phyloP scores from a whole-genome alignment of 2,329 filamentous ascomycete species.

The Lecanicillium sp. region DNA sequence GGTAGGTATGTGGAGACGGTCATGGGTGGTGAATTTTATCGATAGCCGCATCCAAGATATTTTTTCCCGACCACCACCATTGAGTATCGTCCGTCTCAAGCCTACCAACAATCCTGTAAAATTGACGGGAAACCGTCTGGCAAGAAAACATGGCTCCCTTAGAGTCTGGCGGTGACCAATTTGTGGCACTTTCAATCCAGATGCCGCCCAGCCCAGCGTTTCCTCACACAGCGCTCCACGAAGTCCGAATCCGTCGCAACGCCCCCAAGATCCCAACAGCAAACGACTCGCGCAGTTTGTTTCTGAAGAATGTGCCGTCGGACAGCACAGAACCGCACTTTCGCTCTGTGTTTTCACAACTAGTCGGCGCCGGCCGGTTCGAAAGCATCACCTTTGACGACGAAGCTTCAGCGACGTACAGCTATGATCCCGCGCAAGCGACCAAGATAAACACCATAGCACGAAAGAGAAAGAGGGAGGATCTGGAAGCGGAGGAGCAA shows the following conservation, averaged over 20 bases:
- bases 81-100: background rate
- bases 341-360: constrained; percentile 62
- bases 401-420: constrained; percentile 35
- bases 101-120: background rate
- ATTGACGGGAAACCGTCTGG: background rate
- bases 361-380: constrained; percentile 71
- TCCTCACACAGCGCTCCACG: constrained; percentile 60
- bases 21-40: constrained; percentile 1
- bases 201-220: constrained; percentile 58
- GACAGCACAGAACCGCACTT: constrained; percentile 76
- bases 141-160: constrained; percentile 20
- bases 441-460: constrained; percentile 25
- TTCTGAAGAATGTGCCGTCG: constrained; percentile 81
- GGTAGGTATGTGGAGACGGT: no score
- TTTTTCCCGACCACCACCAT: background rate
- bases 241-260: constrained; percentile 81
- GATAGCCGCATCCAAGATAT: constrained; percentile 1
- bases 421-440: constrained; percentile 42
- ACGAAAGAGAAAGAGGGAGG: constrained; percentile 33
- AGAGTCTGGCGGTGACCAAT: constrained; percentile 40
- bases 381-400: constrained; percentile 71
- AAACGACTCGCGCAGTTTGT: constrained; percentile 72
- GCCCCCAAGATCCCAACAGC: constrained; percentile 68
- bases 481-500: constrained; percentile 48
- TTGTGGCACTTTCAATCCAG: constrained; percentile 60